Evolutionary conservation across 768 basidiomycete species (phyloP), one percentile per base, ranked within the genome.

Genomic region (Lentinula sp.): DNA sequence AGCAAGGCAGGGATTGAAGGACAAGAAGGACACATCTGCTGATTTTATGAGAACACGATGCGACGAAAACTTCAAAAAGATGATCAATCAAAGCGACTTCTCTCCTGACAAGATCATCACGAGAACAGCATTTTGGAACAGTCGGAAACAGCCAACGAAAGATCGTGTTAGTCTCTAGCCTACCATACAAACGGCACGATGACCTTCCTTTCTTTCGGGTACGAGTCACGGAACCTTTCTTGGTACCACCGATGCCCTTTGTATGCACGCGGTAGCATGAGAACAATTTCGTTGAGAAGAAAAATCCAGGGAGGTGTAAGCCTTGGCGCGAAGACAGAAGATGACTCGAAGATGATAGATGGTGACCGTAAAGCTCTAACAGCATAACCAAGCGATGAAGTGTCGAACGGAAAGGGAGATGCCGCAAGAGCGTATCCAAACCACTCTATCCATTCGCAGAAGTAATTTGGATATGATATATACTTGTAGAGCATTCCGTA

Each of bases 391-490:
- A 55, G 71, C 42, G 15, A 66, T 61, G 2, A 48, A 3, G 46
- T 16, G 28, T 62, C 48, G 43, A 74, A 64, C 18, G 80, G 83
- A 0, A 79, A 7, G 1, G 87, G 84, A 5, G 83, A 75, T 3
- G 91, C 83, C 5, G 91, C 90, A 42, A 97, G 70, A 1, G 92
- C 89, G 71, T 88, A 98, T 7, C 91, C 93, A 9, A 84, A 65
- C 95, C 95, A 98, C 73, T 98, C 96, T 59, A 89, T 61, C 96
- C 96, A 98, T 70, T 98, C 96, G 73, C 88, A 93, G 18, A 93
- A 75, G 75, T 98, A 98, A 71, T 97, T 94, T 9, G 96, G 96
- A 75, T 87, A 96, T 5, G 93, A 93, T 66, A 98, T 77, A 68
- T 83, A 87, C 46, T 71, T 67, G 78, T 89, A 97, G 16, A 96